These are phyloP conservation scores for Hydrangea macrophylla DNA, from an alignment of 148 eudicot genomes.

Conservation along the genomic window DNA sequence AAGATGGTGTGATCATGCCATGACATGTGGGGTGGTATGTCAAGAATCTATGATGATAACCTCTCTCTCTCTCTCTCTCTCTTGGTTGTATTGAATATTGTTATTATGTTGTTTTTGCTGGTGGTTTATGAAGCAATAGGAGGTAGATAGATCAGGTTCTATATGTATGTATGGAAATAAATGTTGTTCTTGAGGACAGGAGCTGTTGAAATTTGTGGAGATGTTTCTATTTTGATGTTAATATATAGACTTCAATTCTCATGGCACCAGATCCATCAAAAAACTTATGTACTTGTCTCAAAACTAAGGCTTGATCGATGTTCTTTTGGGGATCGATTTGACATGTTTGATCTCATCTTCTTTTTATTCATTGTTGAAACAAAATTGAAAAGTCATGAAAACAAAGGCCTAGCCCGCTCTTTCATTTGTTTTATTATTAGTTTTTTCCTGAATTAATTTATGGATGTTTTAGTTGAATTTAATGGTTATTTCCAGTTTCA, in stretches of 20 bases:
- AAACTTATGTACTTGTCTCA: not conserved
- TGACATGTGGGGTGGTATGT: too few species aligned
- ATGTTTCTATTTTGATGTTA: slow-evolving; percentile 1
- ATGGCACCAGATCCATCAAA: not conserved
- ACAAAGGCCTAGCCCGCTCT: not conserved
- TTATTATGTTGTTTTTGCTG: not conserved
- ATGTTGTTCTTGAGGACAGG: slow-evolving; percentile 6
- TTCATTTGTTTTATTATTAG: too few species aligned
- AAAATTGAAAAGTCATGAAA: not conserved
- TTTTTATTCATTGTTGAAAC: too few species aligned
- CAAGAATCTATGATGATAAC: too few species aligned
- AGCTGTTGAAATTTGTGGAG: not conserved
- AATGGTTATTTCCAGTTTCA: too few species aligned
- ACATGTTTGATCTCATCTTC: too few species aligned
- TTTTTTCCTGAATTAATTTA: too few species aligned
- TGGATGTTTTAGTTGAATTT: too few species aligned
- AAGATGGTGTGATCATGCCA: not conserved
- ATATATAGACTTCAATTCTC: not conserved
- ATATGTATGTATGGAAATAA: not conserved
- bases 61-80: not conserved
- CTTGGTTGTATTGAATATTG: not conserved
- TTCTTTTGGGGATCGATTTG: not conserved
- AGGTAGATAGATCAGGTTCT: not conserved
- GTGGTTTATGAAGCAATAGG: not conserved
- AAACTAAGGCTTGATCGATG: not conserved